Conservation (phyloP, 441 rosid genomes). For the Adansonia madagascariensis region DNA sequence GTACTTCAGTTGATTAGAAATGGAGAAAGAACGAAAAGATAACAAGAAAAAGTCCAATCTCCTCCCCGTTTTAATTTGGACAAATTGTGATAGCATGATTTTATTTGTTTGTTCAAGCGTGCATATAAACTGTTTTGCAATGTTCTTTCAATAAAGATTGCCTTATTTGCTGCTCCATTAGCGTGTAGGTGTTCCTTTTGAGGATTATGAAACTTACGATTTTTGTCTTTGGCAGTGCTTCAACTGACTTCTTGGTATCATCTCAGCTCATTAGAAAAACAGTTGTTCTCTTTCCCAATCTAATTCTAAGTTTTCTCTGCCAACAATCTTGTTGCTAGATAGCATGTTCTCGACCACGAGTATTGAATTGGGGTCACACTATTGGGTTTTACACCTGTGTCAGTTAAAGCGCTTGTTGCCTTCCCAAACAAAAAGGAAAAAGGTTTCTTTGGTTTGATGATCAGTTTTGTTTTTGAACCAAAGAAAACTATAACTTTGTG, state of each 20-base stretch:
- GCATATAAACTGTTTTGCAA: background rate
- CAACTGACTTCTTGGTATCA: background rate
- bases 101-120: background rate
- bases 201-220: background rate
- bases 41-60: background rate
- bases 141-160: slow-evolving; percentile 1
- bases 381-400: background rate
- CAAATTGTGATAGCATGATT: background rate
- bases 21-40: background rate
- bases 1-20: background rate
- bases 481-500: background rate
- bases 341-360: background rate
- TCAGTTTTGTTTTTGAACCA: background rate
- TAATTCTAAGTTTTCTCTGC: background rate
- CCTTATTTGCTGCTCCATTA: background rate
- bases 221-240: slow-evolving; percentile 6
- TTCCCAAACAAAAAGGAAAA: background rate
- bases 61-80: background rate
- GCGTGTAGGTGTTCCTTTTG: slow-evolving; percentile 9
- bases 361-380: background rate
- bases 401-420: slow-evolving; percentile 1
- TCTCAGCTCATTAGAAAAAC: slow-evolving; percentile 15
- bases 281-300: background rate
- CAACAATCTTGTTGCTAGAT: background rate
- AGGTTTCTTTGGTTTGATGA: background rate